A percentile compares a stretch with the other conserved stretches of the same genome.
Evolutionary conservation across 805 yeast genomes (phyloP).

Genomic region (Wickerhamomyces chaumierensis): DNA sequence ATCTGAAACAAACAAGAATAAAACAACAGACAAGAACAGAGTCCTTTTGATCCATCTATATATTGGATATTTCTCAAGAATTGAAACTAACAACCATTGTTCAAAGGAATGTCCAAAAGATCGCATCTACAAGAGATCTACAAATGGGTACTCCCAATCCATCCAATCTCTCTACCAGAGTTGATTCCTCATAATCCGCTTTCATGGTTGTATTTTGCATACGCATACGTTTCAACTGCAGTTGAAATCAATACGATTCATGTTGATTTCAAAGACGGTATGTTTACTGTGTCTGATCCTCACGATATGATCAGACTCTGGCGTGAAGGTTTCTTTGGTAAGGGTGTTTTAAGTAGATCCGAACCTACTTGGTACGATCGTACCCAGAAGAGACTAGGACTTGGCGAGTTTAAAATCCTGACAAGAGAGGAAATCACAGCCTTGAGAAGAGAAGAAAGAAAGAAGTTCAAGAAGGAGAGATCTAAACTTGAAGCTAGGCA

Average conservation of each 20-base stretch:
- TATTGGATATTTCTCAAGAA: too few species aligned
- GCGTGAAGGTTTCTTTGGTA: slow-evolving; percentile 88
- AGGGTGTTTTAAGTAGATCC: slow-evolving; percentile 78
- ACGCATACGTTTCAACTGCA: slow-evolving; percentile 18
- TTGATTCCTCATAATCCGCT: slow-evolving; percentile 56
- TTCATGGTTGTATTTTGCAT: slow-evolving; percentile 42
- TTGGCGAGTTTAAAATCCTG: slow-evolving; percentile 24
- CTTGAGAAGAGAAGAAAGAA: slow-evolving; percentile 58
- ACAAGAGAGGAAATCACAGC: slow-evolving; percentile 73
- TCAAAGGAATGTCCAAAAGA: slow-evolving; percentile 23
- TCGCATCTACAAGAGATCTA: slow-evolving; percentile 21
- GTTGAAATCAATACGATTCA: slow-evolving; percentile 11
- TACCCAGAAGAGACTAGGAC: slow-evolving; percentile 41
- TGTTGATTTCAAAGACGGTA: slow-evolving; percentile 23
- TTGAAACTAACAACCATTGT: slow-evolving; percentile 1
- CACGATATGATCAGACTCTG: slow-evolving; percentile 50
- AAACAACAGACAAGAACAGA: too few species aligned
- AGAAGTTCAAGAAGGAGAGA: slow-evolving; percentile 60
- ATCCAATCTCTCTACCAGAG: slow-evolving; percentile 36
- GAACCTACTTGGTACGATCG: slow-evolving; percentile 88
- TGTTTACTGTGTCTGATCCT: slow-evolving; percentile 26
- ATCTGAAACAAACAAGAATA: slow-evolving; percentile 60
- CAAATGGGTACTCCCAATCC: slow-evolving; percentile 49
- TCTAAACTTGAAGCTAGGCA: slow-evolving; percentile 42
- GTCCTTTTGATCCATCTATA: too few species aligned